Base-by-base conservation (phyloP, 2,329 filamentous ascomycete species). In the Pseudogymnoascus sp. region DNA sequence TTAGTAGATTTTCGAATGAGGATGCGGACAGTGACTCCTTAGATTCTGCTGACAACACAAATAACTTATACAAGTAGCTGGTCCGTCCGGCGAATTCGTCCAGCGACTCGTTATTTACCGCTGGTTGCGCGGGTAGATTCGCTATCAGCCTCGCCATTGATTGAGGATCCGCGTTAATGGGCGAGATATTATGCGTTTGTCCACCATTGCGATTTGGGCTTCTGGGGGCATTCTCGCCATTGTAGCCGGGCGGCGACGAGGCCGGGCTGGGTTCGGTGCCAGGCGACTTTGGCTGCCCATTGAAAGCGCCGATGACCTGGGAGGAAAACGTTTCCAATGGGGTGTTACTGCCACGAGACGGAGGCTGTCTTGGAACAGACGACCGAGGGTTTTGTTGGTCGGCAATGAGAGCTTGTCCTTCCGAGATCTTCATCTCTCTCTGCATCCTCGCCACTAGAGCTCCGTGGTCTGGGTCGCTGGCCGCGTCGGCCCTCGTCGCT, bases 11-110 rank as follows among this genome's bases (percentile, higher is more conserved):
- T 53, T 81, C 78, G 0, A 87, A 79, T 0, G 84, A 77, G 58
- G 83, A 87, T 30, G 81, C 79, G 61, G 83, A 79, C 4, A 91
- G 71, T 0, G 89, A 85, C 64, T 83, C 85, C 30, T 87, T 78
- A 33, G 86, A 82, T 71, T 96, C 90, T 0, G 91, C 87, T 62
- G 92, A 89, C 43, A 93, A 74, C 37, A 85, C 80, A 70, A 96
- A 95, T 2, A 94, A 79, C 65, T 88, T 85, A 64, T 84, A 86
- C 67, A 94, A 82, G 70, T 92, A 89, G 18, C 81, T 82, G 2
- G 89, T 88, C 25, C 91, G 86, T 5, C 76, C 71, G 3, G 84
- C 82, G 70, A 96, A 96, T 11, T 86, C 82, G 6, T 80, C 75
- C 58, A 92, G 79, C 0, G 90, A 87, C 61, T 86, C 84, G 58